Conservation (phyloP, 1,139 yeast genomes). For the Yamadazyma trypodendri region DNA sequence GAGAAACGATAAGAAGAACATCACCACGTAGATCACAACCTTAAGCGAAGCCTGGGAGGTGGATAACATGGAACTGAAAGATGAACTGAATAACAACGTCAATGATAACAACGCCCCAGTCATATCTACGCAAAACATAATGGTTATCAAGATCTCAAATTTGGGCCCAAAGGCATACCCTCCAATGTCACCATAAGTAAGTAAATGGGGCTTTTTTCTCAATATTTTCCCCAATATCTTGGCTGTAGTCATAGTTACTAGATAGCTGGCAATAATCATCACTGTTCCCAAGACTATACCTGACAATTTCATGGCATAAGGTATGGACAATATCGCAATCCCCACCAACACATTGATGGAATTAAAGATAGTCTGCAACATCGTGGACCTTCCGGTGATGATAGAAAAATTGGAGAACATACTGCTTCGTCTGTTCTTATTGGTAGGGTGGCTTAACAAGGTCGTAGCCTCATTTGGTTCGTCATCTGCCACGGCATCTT, state of each 20-base stretch:
- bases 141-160: slow-evolving; percentile 60
- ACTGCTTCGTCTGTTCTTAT: slow-evolving; percentile 17
- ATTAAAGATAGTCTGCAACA: slow-evolving; percentile 85
- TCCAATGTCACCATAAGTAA: slow-evolving; percentile 49
- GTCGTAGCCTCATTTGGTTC: slow-evolving; percentile 13
- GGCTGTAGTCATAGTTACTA: slow-evolving; percentile 72
- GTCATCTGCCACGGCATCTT: slow-evolving; percentile 12
- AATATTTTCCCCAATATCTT: slow-evolving; percentile 38
- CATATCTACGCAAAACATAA: slow-evolving; percentile 72
- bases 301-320: slow-evolving; percentile 72
- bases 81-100: slow-evolving; percentile 80
- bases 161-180: slow-evolving; percentile 41
- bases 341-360: slow-evolving; percentile 85
- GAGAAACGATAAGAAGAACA: slow-evolving; percentile 64
- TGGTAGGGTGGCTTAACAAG: slow-evolving; percentile 5
- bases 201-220: slow-evolving; percentile 25
- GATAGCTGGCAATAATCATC: slow-evolving; percentile 55
- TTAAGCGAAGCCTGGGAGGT: slow-evolving; percentile 53
- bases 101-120: slow-evolving; percentile 77
- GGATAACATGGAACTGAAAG: slow-evolving; percentile 64
- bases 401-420: slow-evolving; percentile 13
- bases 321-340: slow-evolving; percentile 79
- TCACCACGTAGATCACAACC: slow-evolving; percentile 38
- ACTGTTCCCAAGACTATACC: slow-evolving; percentile 76
- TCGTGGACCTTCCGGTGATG: slow-evolving; percentile 48